Base-by-base conservation (phyloP, 495 filamentous ascomycete species). In the Penicillium odoratum region DNA sequence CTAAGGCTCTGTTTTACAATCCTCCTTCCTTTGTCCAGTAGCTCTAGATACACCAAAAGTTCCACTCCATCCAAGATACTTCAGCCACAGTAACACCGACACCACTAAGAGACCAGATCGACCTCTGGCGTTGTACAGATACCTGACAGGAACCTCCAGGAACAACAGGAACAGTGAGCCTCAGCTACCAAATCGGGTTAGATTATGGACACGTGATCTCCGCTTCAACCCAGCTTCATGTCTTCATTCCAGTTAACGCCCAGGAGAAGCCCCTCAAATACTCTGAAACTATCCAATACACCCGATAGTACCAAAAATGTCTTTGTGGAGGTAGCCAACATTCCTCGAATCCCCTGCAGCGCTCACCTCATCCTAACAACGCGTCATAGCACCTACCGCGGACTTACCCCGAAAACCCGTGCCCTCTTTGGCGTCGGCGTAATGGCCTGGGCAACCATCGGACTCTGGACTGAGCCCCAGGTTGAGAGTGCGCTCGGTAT, bases 401-500 rank as follows among this genome's bases (percentile, higher is more conserved):
- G 68, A 56, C 82, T 90, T 48, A 59, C 78, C 31, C 82, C 85
- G 4, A 81, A 81, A 62, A 86, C 86, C 6, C 83, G 87, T 46
- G 72, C 86, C 51, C 64, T 86, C 29, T 75, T 90, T 67, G 88
- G 89, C 51, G 55, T 83, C 52, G 85, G 85, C 60, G 69, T 88
- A 38, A 85, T 91, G 68, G 81, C 78, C 30, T 91, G 85, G 75
- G 85, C 85, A 0, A 70, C 68, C n/a, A 68, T 85, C 34, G 87
- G 84, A 11, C 73, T 90, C 15, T 77, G 77, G 60, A 65, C 82
- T 4, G 78, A 81, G n/a, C 79, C 87, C 38, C 75, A 78, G 50
- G 83, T 84, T 3, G 88, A 90, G 69, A 73, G 78, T 58, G 80
- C 78, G 11, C 73, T 90, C 55, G 85, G 85, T 3, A 76, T 89